A percentile compares a stretch with the other conserved stretches of the same genome.
These are phyloP conservation scores for Physaria fendleri DNA, from an alignment of 345 rosid genomes.

Conservation along the genomic window DNA sequence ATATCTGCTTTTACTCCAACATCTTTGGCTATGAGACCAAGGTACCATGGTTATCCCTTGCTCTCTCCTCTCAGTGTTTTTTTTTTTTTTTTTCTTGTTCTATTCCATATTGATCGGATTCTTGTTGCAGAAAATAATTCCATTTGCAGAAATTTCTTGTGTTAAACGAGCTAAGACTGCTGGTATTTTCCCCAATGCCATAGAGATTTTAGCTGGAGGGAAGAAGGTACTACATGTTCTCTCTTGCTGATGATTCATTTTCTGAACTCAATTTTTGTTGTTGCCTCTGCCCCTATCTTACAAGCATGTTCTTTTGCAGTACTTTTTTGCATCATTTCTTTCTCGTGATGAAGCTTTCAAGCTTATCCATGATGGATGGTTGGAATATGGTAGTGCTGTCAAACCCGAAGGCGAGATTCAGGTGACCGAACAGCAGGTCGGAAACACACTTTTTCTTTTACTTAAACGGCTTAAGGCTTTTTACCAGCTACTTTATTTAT, in stretches of 20 bases:
- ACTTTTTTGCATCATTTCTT: conserved; percentile 71
- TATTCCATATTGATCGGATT: conserved; percentile 11
- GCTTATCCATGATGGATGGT: conserved; percentile 61
- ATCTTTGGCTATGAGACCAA: conserved; percentile 99
- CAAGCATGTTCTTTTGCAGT: conserved; percentile 39
- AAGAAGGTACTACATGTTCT: conserved; percentile 55
- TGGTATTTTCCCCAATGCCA: conserved; percentile 91
- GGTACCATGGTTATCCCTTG: conserved; percentile 36
- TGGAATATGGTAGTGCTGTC: conserved; percentile 39
- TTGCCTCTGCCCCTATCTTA: conserved; percentile 14
- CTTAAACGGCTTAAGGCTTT: conserved; percentile 8
- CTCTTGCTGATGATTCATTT: background rate
- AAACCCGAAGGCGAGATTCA: conserved; percentile 40
- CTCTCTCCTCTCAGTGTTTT: background rate
- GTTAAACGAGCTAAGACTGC: conserved; percentile 94
- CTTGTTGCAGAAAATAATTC: conserved; percentile 62
- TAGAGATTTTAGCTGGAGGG: conserved; percentile 75
- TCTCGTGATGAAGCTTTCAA: conserved; percentile 83
- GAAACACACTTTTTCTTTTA: background rate
- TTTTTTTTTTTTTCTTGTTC: background rate
- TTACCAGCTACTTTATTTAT: conserved; percentile 3
- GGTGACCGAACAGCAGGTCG: conserved; percentile 27
- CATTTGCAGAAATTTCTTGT: conserved; percentile 58
- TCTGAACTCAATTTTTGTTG: conserved; percentile 9
- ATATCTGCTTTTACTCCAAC: conserved; percentile 92